phyloP scores from a whole-genome alignment of 768 basidiomycete species.

The Mycena albidolilacea region DNA sequence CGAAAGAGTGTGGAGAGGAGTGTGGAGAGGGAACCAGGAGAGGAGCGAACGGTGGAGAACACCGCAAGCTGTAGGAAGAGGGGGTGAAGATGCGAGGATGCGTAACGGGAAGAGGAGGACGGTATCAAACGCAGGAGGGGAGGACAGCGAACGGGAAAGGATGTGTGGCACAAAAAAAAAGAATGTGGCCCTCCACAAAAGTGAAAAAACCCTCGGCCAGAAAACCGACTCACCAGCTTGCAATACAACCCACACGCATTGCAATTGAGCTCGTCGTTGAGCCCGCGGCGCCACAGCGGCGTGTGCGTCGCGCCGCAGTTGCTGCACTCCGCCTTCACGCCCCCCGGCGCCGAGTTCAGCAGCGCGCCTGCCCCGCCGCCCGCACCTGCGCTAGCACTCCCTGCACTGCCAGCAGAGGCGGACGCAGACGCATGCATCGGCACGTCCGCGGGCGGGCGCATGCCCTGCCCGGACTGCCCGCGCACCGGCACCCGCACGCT shows the following conservation, averaged over 20 bases:
- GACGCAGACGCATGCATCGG: background rate
- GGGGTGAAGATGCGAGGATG: no score
- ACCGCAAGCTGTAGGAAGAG: no score
- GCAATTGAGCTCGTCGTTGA: slow-evolving; percentile 92
- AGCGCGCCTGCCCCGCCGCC: background rate
- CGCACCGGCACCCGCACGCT: slow-evolving; percentile 31
- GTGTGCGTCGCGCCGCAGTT: slow-evolving; percentile 93
- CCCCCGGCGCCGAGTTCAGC: slow-evolving; percentile 63
- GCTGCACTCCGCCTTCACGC: slow-evolving; percentile 86
- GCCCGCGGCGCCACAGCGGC: slow-evolving; percentile 87
- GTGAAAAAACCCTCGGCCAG: slow-evolving; percentile 9
- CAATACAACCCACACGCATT: slow-evolving; percentile 93
- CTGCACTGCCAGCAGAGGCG: background rate
- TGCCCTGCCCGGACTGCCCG: slow-evolving; percentile 23
- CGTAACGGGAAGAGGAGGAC: no score
- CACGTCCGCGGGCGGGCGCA: slow-evolving; percentile 24
- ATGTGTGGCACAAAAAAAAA: background rate
- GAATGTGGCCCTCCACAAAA: background rate
- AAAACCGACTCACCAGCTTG: slow-evolving; percentile 71
- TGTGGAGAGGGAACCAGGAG: background rate
- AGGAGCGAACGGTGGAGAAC: background rate
- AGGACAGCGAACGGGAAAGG: background rate
- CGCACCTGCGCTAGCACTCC: background rate
- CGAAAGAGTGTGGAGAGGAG: background rate
- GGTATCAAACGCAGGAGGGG: no score